phyloP scores from a whole-genome alignment of 257 asterid genomes.

The Solanum rostratum region DNA sequence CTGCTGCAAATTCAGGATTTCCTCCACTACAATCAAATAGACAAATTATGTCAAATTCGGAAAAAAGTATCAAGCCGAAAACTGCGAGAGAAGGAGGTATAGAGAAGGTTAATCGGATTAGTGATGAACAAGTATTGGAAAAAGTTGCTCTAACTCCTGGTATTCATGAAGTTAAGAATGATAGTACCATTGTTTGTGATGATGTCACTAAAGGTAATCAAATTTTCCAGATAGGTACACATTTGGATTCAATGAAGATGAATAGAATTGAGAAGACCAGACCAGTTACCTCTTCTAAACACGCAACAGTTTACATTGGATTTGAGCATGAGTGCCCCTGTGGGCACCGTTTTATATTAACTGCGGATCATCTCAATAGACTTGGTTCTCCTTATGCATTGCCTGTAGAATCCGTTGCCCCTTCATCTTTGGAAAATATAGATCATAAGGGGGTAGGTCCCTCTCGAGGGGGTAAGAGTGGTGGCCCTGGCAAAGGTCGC shows the following conservation, averaged over 20 bases:
- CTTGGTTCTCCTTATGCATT: slow-evolving; percentile 51
- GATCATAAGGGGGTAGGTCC: slow-evolving; percentile 34
- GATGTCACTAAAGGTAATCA: slow-evolving; percentile 17
- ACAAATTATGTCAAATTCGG: slow-evolving; percentile 34
- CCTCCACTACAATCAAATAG: slow-evolving; percentile 71
- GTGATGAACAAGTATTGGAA: slow-evolving; percentile 27
- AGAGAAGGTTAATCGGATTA: slow-evolving; percentile 26
- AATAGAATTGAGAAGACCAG: slow-evolving; percentile 16
- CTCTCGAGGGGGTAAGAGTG: slow-evolving; percentile 38
- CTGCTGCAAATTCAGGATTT: slow-evolving; percentile 50
- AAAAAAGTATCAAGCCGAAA: slow-evolving; percentile 35
- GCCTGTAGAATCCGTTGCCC: slow-evolving; percentile 37
- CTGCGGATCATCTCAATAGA: slow-evolving; percentile 56
- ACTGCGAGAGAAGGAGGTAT: slow-evolving; percentile 14
- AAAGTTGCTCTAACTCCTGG: slow-evolving; percentile 18
- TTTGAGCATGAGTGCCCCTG: slow-evolving; percentile 91
- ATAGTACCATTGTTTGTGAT: slow-evolving; percentile 15
- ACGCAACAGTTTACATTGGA: slow-evolving; percentile 48
- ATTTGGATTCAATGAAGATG: slow-evolving; percentile 22
- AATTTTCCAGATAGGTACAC: slow-evolving; percentile 33
- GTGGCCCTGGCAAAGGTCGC: slow-evolving; percentile 45
- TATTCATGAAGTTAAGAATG: slow-evolving; percentile 14
- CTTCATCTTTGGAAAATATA: slow-evolving; percentile 25
- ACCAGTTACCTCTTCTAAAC: slow-evolving; percentile 26
- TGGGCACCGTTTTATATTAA: slow-evolving; percentile 85